Percentiles rank a stretch among this genome's conserved stretches.
Conservation (phyloP, 148 eudicot genomes). For the Persicaria tinctoria region DNA sequence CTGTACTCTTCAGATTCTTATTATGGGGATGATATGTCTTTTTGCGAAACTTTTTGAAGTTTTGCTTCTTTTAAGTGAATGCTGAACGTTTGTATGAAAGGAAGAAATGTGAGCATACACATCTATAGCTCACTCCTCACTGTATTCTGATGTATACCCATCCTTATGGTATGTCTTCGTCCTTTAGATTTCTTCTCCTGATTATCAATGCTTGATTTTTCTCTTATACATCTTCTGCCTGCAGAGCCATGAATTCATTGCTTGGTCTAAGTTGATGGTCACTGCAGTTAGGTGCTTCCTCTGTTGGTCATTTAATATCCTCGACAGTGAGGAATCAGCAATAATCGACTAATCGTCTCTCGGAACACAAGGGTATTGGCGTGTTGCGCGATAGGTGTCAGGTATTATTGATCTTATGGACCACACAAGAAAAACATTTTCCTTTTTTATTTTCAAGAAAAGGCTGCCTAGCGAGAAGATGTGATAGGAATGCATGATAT, state of each 20-base stretch:
- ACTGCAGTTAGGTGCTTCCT: conserved; percentile 1
- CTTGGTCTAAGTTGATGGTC: conserved; percentile 3
- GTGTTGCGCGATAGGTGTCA: neutral
- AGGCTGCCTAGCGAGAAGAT: neutral
- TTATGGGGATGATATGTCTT: neutral
- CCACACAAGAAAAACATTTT: neutral
- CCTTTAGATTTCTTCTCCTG: conserved; percentile 1
- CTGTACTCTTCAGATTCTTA: neutral
- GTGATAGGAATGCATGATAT: conserved; percentile 4
- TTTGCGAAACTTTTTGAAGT: neutral
- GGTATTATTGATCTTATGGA: conserved; percentile 6
- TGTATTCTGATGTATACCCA: conserved; percentile 1
- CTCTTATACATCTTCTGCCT: conserved; percentile 1
- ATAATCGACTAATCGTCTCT: neutral
- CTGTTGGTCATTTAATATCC: conserved; percentile 6
- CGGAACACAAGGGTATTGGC: neutral
- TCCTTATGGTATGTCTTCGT: neutral
- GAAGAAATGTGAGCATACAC: neutral
- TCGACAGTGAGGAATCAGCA: neutral
- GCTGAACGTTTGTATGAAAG: neutral
- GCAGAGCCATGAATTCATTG: conserved; percentile 7
- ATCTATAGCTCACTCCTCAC: neutral
- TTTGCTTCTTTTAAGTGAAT: neutral
- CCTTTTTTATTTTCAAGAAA: neutral
- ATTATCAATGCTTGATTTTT: neutral